Conservation (phyloP, 352 stramenopile genomes). For the Globisporangium megalacanthum region DNA sequence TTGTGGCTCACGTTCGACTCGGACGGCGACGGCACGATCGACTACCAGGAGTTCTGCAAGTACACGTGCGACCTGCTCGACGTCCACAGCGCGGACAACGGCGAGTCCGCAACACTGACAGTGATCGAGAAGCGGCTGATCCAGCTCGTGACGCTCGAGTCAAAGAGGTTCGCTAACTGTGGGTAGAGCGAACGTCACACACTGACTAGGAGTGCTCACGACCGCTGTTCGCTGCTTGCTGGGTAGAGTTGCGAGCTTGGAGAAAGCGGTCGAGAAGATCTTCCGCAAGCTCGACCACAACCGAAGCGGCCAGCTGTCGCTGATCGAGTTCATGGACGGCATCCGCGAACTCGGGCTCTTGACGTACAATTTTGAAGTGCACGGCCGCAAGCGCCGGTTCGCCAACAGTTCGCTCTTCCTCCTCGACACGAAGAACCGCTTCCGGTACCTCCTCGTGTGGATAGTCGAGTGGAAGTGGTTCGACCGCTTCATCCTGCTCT, state of each 20-base stretch:
- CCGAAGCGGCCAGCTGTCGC: conserved; percentile 28
- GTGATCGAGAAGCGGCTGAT: conserved; percentile 29
- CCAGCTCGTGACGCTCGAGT: conserved; percentile 28
- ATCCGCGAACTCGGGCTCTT: conserved; percentile 35
- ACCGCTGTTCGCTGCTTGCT: not conserved
- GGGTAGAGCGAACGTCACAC: no score
- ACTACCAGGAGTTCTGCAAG: conserved; percentile 40
- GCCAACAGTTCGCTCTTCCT: conserved; percentile 34
- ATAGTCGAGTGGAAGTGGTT: conserved; percentile 66
- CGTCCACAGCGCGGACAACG: conserved; percentile 24
- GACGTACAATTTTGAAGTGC: conserved; percentile 43
- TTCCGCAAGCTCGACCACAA: conserved; percentile 37
- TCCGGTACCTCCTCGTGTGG: conserved; percentile 35
- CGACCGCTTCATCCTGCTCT: conserved; percentile 64
- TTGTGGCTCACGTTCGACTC: conserved; percentile 37
- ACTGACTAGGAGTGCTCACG: not conserved
- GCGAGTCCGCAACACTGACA: conserved; percentile 14
- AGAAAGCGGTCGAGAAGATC: conserved; percentile 30
- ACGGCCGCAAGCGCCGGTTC: conserved; percentile 34
- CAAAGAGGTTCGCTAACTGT: conserved; percentile 12
- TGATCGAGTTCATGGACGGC: conserved; percentile 36
- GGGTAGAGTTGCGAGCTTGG: conserved; percentile 4
- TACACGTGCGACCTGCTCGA: conserved; percentile 36
- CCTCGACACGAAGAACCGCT: conserved; percentile 22
- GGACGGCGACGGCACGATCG: conserved; percentile 35